These are phyloP conservation scores for Sorghum bicolor DNA, from an alignment of 176 grass and related monocot genomes.

Conservation along the genomic window Sorghum_bicolor_NCBIv3 NC_012870.2:73757501-73758000, in stretches of 20 bases:
- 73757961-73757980: conserved; percentile 46
- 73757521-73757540: conserved; percentile 16
- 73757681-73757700: too few species aligned
- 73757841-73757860: conserved; percentile 9
- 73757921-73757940: conserved; percentile 2
- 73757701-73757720: too few species aligned
- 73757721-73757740: too few species aligned
- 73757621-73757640: neutral
- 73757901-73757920: conserved; percentile 15
- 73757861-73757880: neutral
- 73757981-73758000: neutral
- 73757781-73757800: neutral
- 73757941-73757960: conserved; percentile 20
- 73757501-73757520: neutral
- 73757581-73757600: neutral
- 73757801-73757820: neutral
- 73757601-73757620: neutral
- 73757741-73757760: neutral
- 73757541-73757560: neutral
- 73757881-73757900: neutral
- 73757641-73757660: neutral
- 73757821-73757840: neutral
- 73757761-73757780: neutral
- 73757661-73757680: neutral
- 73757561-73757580: conserved; percentile 15